Conservation (phyloP, 192 early-diverging fungal species). For the Pilobolus umbonatus region DNA sequence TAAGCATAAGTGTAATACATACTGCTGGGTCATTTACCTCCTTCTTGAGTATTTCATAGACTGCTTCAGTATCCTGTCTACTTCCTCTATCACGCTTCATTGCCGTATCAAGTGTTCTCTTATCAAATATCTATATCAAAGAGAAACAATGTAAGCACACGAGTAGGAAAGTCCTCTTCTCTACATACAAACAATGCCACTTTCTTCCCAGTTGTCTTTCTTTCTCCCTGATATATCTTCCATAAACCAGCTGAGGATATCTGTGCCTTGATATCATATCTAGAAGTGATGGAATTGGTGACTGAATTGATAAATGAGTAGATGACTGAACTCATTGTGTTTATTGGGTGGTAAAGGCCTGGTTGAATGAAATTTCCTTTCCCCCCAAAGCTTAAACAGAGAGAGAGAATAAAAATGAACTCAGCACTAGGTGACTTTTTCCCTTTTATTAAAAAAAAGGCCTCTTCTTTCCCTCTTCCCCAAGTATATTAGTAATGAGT, state of each 20-base stretch:
- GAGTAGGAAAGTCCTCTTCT: slow-evolving; percentile 2
- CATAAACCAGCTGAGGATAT: slow-evolving; percentile 63
- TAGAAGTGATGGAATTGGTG: slow-evolving; percentile 32
- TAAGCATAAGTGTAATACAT: not conserved
- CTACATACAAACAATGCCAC: slow-evolving; percentile 65
- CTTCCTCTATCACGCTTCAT: slow-evolving; percentile 46
- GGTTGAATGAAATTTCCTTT: not conserved
- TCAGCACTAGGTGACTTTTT: not conserved
- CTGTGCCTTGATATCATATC: slow-evolving; percentile 45
- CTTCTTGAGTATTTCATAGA: slow-evolving; percentile 53
- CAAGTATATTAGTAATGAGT: slow-evolving; percentile 7
- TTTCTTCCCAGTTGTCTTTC: slow-evolving; percentile 52
- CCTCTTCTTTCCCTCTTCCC: not conserved
- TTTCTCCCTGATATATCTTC: slow-evolving; percentile 60
- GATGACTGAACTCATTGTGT: slow-evolving; percentile 33
- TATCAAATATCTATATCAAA: slow-evolving; percentile 58
- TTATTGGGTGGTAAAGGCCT: not conserved
- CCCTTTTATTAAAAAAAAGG: not conserved
- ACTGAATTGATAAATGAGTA: slow-evolving; percentile 35
- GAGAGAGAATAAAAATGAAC: not conserved
- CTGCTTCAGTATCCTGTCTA: slow-evolving; percentile 39
- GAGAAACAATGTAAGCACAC: not conserved
- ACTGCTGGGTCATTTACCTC: slow-evolving; percentile 42
- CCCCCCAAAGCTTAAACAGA: not conserved
- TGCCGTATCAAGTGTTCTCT: slow-evolving; percentile 54